These are phyloP conservation scores for Tilletia setariae DNA, from an alignment of 1,284 basidiomycete species.

Conservation along the genomic window DNA sequence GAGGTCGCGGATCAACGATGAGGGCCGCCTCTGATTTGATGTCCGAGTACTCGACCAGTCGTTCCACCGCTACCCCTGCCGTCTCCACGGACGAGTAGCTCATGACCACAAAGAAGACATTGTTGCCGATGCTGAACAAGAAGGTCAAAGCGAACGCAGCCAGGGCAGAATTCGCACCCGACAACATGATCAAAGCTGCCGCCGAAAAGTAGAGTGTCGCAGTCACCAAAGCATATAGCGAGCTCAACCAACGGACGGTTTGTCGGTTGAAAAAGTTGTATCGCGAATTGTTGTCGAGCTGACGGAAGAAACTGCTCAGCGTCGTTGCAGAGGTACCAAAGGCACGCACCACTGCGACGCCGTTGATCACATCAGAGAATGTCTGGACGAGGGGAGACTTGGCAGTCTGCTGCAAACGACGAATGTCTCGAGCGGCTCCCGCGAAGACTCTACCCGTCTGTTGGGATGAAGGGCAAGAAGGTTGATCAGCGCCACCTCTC, in stretches of 20 bases:
- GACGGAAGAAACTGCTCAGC: conserved; percentile 56
- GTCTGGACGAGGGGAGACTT: conserved; percentile 52
- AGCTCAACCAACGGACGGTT: conserved; percentile 29
- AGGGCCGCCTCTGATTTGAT: conserved; percentile 57
- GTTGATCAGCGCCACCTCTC: conserved; percentile 24
- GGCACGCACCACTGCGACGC: conserved; percentile 59
- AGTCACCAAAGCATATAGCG: conserved; percentile 52
- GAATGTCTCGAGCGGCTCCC: conserved; percentile 58
- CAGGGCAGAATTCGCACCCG: conserved; percentile 56
- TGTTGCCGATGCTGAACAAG: conserved; percentile 56
- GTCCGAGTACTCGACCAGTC: conserved; percentile 56
- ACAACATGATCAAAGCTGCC: conserved; percentile 57
- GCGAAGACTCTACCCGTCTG: conserved; percentile 54
- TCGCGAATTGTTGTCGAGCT: conserved; percentile 58
- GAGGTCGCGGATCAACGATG: conserved; percentile 53
- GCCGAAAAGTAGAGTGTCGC: conserved; percentile 57
- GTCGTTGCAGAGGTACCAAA: conserved; percentile 56
- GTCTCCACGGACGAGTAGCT: conserved; percentile 55
- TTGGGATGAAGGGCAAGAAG: not conserved
- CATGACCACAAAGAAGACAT: conserved; percentile 22
- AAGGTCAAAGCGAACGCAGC: conserved; percentile 47
- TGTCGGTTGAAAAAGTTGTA: conserved; percentile 41
- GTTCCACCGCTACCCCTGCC: conserved; percentile 53
- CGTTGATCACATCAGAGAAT: conserved; percentile 54
- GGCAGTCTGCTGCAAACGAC: conserved; percentile 47